Evolutionary conservation across 257 asterid genomes (phyloP).

Genomic region (Solanum infundibuliforme): DNA sequence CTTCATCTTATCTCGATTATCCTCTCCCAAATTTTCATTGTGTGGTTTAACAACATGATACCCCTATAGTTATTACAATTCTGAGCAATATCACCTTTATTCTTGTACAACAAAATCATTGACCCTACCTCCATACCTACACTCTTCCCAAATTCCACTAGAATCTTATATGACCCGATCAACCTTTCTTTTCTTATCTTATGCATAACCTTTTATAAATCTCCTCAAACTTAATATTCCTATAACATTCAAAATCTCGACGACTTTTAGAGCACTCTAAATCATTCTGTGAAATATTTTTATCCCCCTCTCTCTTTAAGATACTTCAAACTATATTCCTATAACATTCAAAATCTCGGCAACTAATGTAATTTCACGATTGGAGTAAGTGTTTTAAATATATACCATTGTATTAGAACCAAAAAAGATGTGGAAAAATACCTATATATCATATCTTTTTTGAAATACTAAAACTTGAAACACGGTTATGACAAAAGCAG

Average conservation of each 20-base stretch:
- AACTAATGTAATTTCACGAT: background rate
- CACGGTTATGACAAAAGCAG: background rate
- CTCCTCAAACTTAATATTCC: background rate
- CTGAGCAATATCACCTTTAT: background rate
- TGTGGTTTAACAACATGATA: background rate
- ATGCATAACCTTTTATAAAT: background rate
- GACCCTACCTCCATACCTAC: background rate
- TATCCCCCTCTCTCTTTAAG: background rate
- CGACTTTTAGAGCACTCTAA: background rate
- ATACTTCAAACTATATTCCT: background rate
- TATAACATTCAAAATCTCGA: background rate
- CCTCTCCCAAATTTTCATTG: background rate
- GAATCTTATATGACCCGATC: background rate
- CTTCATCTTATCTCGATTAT: background rate
- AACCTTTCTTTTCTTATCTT: background rate
- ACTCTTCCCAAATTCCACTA: background rate
- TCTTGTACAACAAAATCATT: background rate
- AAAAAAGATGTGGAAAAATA: background rate
- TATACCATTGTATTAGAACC: background rate
- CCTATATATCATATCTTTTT: background rate
- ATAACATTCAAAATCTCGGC: no score
- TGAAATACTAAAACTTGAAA: background rate
- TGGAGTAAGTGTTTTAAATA: background rate
- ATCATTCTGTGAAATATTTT: no score
- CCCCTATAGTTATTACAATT: background rate